Conservation (phyloP, 2,329 filamentous ascomycete genomes). For the Penicillium sp. region DNA sequence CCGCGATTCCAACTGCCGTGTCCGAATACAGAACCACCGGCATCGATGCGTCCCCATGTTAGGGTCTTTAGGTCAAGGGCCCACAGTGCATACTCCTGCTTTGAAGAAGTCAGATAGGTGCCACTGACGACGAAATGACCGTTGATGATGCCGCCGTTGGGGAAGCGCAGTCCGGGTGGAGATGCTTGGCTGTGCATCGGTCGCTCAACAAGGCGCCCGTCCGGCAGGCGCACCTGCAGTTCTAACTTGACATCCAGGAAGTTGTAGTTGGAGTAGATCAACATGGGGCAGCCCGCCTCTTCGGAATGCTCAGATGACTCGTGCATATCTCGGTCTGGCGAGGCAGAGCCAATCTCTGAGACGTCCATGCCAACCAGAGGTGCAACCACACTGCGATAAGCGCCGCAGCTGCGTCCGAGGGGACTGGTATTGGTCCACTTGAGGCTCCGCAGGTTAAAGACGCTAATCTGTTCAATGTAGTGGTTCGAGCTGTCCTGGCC, state of each 20-base stretch:
- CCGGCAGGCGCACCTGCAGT: constrained; percentile 77
- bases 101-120: constrained; percentile 94
- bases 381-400: constrained; percentile 91
- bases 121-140: constrained; percentile 96
- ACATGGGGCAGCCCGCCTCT: constrained; percentile 61
- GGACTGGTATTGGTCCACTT: constrained; percentile 91
- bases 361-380: constrained; percentile 57
- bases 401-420: constrained; percentile 87
- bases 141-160: constrained; percentile 91
- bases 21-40: constrained; percentile 87
- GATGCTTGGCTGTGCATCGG: constrained; percentile 78
- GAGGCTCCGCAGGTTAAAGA: constrained; percentile 91
- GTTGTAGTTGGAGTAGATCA: constrained; percentile 99
- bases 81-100: constrained; percentile 97
- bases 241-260: constrained; percentile 96
- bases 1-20: constrained; percentile 98
- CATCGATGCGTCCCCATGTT: constrained; percentile 94
- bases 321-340: constrained; percentile 38
- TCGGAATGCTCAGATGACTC: constrained; percentile 30
- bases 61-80: constrained; percentile 82
- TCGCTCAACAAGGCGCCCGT: constrained; percentile 79
- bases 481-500: constrained; percentile 97
- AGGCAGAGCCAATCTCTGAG: constrained; percentile 43
- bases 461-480: constrained; percentile 97
- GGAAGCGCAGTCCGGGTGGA: constrained; percentile 87